Conservation (phyloP, 2,329 filamentous ascomycete species). For the Apiospora sp. region DNA sequence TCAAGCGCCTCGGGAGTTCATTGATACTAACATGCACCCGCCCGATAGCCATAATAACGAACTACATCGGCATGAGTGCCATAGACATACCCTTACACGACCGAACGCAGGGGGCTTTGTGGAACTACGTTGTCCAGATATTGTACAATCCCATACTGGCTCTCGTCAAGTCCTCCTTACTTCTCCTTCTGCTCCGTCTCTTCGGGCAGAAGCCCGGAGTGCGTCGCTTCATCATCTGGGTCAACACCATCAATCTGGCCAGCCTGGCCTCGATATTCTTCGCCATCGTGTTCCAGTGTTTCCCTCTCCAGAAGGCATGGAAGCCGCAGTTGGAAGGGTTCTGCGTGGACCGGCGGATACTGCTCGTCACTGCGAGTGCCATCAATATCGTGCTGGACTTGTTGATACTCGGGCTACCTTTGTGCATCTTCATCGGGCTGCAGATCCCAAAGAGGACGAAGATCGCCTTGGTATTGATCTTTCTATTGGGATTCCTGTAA, state of each 20-base stretch:
- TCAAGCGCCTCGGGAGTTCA: constrained; percentile 12
- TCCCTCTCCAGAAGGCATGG: constrained; percentile 46
- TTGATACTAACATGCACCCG: constrained; percentile 21
- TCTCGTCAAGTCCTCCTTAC: constrained; percentile 53
- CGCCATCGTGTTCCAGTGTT: constrained; percentile 55
- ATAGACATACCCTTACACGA: constrained; percentile 35
- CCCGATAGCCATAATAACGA: constrained; percentile 34
- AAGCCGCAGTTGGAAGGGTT: constrained; percentile 34
- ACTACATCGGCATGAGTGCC: constrained; percentile 34
- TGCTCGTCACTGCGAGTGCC: constrained; percentile 46
- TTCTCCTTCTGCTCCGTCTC: constrained; percentile 55
- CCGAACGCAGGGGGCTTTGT: constrained; percentile 35
- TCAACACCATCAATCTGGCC: constrained; percentile 45
- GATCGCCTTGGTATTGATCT: constrained; percentile 49
- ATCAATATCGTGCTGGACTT: constrained; percentile 53
- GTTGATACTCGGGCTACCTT: constrained; percentile 48
- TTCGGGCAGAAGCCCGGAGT: constrained; percentile 46
- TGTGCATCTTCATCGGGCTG: constrained; percentile 50
- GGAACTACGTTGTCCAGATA: constrained; percentile 49
- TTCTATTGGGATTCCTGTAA: constrained; percentile 45
- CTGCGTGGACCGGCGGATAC: constrained; percentile 43
- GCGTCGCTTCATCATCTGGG: constrained; percentile 39
- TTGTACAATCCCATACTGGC: constrained; percentile 56
- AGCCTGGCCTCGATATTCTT: constrained; percentile 39
- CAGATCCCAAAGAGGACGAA: constrained; percentile 49